Evolutionary conservation across 108 stramenopile genomes (phyloP).

Genomic region (Fistulifera solaris): DNA sequence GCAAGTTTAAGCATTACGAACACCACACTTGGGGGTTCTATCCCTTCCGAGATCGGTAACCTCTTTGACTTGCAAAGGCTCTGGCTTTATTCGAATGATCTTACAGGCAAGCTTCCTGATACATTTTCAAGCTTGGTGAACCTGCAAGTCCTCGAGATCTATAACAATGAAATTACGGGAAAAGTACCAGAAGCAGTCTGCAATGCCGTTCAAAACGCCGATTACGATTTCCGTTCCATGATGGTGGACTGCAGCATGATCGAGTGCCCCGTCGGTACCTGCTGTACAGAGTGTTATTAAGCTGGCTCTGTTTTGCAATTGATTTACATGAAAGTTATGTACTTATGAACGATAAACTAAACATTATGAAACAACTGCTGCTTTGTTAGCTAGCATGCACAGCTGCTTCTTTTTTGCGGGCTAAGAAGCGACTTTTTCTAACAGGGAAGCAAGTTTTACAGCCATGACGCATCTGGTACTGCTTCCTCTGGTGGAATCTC

Average conservation of each 20-base stretch:
- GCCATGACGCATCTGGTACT: no score
- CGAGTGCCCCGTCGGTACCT: slow-evolving; percentile 1
- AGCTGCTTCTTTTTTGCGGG: no score
- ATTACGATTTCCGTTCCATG: slow-evolving; percentile 29
- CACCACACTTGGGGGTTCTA: slow-evolving; percentile 24
- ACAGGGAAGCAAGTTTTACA: no score
- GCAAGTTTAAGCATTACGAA: slow-evolving; percentile 36
- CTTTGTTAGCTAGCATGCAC: no score
- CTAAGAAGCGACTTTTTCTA: no score
- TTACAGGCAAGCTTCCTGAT: slow-evolving; percentile 37
- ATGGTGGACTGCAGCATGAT: slow-evolving; percentile 15
- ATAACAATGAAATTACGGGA: slow-evolving; percentile 46
- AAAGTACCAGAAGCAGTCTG: slow-evolving; percentile 36
- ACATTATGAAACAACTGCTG: no score
- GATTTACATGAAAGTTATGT: no score
- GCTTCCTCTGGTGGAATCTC: no score
- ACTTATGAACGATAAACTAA: no score
- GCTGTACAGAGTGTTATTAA: slow-evolving; percentile 18
- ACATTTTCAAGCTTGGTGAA: slow-evolving; percentile 31
- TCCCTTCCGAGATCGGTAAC: slow-evolving; percentile 36
- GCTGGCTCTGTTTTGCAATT: neutral
- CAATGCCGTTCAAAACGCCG: slow-evolving; percentile 11
- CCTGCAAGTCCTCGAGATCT: slow-evolving; percentile 41
- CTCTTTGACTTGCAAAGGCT: slow-evolving; percentile 26
- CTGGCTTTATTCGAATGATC: slow-evolving; percentile 42